Conservation (phyloP, 148 eudicot species). For the Tetragonia tetragonoides region DNA sequence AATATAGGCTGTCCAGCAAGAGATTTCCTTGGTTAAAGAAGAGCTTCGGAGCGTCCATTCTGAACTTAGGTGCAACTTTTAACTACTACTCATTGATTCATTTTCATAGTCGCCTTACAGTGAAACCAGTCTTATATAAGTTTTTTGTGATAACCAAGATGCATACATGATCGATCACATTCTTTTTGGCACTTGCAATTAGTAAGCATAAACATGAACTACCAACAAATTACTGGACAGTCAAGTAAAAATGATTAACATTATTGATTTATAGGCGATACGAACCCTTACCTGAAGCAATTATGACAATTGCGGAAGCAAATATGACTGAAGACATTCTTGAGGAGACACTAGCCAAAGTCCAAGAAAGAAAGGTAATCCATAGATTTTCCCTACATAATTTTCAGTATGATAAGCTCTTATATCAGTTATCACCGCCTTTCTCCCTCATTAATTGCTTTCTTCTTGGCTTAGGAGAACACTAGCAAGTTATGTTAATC, state of each 20-base stretch:
- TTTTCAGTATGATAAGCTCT: not conserved
- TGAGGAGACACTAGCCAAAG: slow-evolving; percentile 14
- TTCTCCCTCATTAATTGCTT: too few species aligned
- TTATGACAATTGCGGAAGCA: slow-evolving; percentile 18
- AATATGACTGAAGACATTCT: slow-evolving; percentile 13
- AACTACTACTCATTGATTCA: not conserved
- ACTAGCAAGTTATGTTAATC: not conserved
- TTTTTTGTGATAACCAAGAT: too few species aligned
- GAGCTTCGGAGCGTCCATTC: not conserved
- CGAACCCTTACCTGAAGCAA: slow-evolving; percentile 14
- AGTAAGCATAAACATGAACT: not conserved
- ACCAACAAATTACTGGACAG: not conserved
- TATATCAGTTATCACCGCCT: too few species aligned
- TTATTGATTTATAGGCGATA: slow-evolving; percentile 8
- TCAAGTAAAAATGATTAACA: not conserved
- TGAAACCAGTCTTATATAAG: too few species aligned
- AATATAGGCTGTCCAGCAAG: slow-evolving; percentile 16
- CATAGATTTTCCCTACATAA: not conserved
- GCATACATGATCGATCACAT: too few species aligned
- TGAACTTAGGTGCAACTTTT: slow-evolving; percentile 14
- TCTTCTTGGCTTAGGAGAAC: not conserved
- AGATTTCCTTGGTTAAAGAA: slow-evolving; percentile 13
- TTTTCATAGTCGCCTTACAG: not conserved
- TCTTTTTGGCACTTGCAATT: not conserved
- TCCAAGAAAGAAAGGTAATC: slow-evolving; percentile 27